Evolutionary conservation across 2,329 filamentous ascomycete species (phyloP).

Genomic region (Huntiella bhutanensis): DNA sequence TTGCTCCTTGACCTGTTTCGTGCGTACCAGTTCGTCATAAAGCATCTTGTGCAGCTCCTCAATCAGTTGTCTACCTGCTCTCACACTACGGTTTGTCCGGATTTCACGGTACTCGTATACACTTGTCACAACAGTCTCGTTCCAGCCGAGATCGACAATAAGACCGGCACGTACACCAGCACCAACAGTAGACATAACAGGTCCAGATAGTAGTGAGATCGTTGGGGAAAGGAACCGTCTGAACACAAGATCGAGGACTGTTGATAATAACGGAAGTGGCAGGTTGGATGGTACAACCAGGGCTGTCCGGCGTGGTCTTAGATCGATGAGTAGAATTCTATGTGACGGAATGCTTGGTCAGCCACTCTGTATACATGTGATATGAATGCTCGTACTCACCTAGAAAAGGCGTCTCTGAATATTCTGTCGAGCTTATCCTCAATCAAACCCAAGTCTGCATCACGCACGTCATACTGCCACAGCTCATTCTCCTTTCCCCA

Average conservation of each 20-base stretch:
- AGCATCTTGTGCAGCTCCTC: slow-evolving; percentile 50
- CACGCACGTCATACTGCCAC: slow-evolving; percentile 57
- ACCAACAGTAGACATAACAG: slow-evolving; percentile 54
- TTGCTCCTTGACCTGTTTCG: slow-evolving; percentile 14
- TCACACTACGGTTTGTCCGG: slow-evolving; percentile 45
- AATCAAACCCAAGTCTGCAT: slow-evolving; percentile 58
- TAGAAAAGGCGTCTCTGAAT: slow-evolving; percentile 64
- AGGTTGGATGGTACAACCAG: slow-evolving; percentile 61
- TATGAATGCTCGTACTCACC: slow-evolving; percentile 25
- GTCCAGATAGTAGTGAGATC: slow-evolving; percentile 61
- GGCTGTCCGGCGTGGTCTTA: slow-evolving; percentile 53
- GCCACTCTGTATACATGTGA: not conserved
- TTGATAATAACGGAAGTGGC: slow-evolving; percentile 59
- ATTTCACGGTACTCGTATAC: slow-evolving; percentile 86
- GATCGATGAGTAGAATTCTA: slow-evolving; percentile 50
- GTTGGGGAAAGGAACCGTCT: slow-evolving; percentile 60
- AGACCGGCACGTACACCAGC: slow-evolving; percentile 74
- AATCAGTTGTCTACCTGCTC: slow-evolving; percentile 55
- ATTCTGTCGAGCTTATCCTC: slow-evolving; percentile 74
- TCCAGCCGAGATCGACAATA: slow-evolving; percentile 82
- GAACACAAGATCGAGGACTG: slow-evolving; percentile 61
- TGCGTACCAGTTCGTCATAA: slow-evolving; percentile 22
- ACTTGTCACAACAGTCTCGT: slow-evolving; percentile 67
- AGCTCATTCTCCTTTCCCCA: slow-evolving; percentile 55
- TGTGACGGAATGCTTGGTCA: slow-evolving; percentile 3